Base-by-base conservation (phyloP, 495 filamentous ascomycete genomes). In the Penicillium bovifimosum region DNA sequence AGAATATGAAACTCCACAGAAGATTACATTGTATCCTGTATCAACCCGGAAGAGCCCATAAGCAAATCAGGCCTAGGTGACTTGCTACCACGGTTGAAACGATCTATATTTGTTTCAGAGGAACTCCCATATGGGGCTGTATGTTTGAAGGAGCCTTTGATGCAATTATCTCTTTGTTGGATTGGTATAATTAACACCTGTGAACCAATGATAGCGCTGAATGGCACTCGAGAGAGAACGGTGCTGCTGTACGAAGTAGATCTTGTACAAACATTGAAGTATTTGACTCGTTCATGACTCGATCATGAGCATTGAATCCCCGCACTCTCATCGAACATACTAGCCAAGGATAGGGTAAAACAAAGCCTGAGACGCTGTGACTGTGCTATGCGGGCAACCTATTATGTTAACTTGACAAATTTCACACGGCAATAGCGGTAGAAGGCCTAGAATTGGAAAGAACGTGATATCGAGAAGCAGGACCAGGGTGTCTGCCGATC, bases 211-310 rank as follows among this genome's bases (percentile, higher is more conserved):
- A 26, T 26, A 32, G 18, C 20, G 8, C 16, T 24, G 20, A 6
- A 35, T 24, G 20, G 9, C 14, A 38, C 29, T 64, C 61, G 61
- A 59, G 53, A 58, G 51, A 55, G 42, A 61, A 64, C 61, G 61
- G 55, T 55, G 53, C 51, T 24, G 20, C 4, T 24, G 20, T 24
- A n/a, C n/a, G 33, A 35, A 29, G 5, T 29, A 10, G 6, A 31
- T 31, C 29, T 6, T 6, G 29, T 31, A 26, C 39, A 27, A 41
- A 44, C 20, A 24, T 24, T 24, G 20, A 24, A 24, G 20, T 24
- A 24, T 24, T 24, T 24, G 20, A 24, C 20, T 24, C 20, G 20
- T 45, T 32, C 20, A 29, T 31, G 40, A 3, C n/a, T n/a, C n/a
- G n/a, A n/a, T n/a, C n/a, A 56, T 59, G 56, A 46, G 34, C 35